These are phyloP conservation scores for Beauveria scarabaeidicola DNA, from an alignment of 2,329 filamentous ascomycete species.

Conservation along the genomic window DNA sequence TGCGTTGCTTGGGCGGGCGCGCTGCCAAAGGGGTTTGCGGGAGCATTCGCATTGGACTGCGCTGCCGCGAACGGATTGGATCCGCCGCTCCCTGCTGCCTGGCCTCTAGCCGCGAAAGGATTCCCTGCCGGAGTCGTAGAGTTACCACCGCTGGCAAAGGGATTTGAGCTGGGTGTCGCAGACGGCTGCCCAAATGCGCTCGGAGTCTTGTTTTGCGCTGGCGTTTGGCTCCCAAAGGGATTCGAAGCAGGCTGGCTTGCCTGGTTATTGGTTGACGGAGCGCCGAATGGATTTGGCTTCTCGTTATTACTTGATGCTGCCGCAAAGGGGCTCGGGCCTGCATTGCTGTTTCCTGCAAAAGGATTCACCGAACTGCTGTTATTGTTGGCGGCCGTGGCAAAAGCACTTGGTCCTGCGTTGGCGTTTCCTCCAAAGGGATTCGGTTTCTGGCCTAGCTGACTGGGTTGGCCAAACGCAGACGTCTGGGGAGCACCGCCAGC, in stretches of 20 bases:
- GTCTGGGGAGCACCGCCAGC: slow-evolving; percentile 10
- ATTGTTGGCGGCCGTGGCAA: slow-evolving; percentile 16
- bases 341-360: slow-evolving; percentile 19
- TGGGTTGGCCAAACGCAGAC: slow-evolving; percentile 32
- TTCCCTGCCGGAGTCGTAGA: slow-evolving; percentile 10
- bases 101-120: slow-evolving; percentile 18
- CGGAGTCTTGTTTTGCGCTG: background rate
- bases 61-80: slow-evolving; percentile 7
- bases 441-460: slow-evolving; percentile 23
- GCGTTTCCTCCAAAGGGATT: slow-evolving; percentile 25
- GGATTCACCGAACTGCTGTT: slow-evolving; percentile 19
- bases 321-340: background rate
- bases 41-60: background rate
- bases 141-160: background rate
- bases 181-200: slow-evolving; percentile 5
- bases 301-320: background rate
- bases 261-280: background rate
- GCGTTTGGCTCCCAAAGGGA: slow-evolving; percentile 10
- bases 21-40: slow-evolving; percentile 20
- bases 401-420: slow-evolving; percentile 22
- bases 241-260: background rate
- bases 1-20: background rate
- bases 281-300: slow-evolving; percentile 1
- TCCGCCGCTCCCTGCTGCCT: background rate
- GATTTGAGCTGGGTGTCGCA: slow-evolving; percentile 6